Evolutionary conservation across 306 rosid genomes (phyloP).

Genomic region (Bauhinia variegata): DNA sequence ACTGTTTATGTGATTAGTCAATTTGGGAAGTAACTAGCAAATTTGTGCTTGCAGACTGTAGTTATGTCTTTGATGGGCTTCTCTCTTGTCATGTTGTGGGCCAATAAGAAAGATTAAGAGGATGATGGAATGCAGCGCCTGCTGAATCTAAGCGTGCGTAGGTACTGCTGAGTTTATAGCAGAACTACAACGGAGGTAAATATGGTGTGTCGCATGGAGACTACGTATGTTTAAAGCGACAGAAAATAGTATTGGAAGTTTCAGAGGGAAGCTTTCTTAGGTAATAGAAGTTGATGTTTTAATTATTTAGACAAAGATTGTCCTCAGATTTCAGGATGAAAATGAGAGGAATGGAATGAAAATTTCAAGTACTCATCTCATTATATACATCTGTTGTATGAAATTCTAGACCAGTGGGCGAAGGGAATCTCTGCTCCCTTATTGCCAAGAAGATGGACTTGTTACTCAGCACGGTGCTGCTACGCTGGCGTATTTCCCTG

Average conservation of each 20-base stretch:
- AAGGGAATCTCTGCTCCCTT: no score
- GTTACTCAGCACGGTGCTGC: no score
- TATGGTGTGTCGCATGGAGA: not conserved
- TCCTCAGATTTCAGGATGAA: not conserved
- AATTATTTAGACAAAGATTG: slow-evolving; percentile 1
- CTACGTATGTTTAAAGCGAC: not conserved
- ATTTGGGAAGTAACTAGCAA: slow-evolving; percentile 23
- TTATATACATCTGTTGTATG: not conserved
- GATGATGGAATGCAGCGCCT: slow-evolving; percentile 20
- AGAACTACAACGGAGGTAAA: slow-evolving; percentile 5
- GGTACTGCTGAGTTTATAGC: slow-evolving; percentile 13
- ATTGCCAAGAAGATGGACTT: no score
- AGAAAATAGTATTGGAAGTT: not conserved
- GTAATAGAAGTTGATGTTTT: not conserved
- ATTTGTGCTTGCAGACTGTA: slow-evolving; percentile 76
- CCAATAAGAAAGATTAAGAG: slow-evolving; percentile 50
- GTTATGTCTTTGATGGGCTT: slow-evolving; percentile 97
- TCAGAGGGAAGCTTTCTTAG: not conserved
- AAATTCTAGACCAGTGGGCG: no score
- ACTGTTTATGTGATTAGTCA: not conserved
- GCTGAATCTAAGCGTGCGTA: not conserved
- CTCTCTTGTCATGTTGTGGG: slow-evolving; percentile 88
- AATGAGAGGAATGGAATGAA: slow-evolving; percentile 4
- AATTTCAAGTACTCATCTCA: not conserved
- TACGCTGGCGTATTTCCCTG: no score